phyloP scores from a whole-genome alignment of 2,329 filamentous ascomycete genomes.

The Biscogniauxia sp. region DNA sequence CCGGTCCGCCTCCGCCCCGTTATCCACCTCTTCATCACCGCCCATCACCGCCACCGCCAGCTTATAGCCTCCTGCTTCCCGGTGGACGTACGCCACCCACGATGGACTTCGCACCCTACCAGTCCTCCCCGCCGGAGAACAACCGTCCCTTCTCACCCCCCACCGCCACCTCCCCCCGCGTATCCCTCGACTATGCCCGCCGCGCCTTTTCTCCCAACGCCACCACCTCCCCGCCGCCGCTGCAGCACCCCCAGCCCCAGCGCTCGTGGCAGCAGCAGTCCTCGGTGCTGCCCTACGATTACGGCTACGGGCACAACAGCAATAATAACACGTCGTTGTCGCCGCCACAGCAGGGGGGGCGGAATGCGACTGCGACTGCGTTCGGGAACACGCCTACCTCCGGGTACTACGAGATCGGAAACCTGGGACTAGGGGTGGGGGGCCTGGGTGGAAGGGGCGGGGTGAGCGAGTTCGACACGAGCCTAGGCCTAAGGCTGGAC shows the following conservation, averaged over 20 bases:
- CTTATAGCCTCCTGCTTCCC: slow-evolving; percentile 4
- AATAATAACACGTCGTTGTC: not conserved
- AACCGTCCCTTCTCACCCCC: slow-evolving; percentile 77
- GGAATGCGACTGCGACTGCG: slow-evolving; percentile 19
- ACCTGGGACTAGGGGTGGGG: too few species aligned
- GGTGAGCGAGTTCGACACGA: slow-evolving; percentile 86
- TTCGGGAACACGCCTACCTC: slow-evolving; percentile 21
- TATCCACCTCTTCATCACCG: not conserved
- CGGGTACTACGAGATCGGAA: slow-evolving; percentile 29
- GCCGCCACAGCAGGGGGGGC: slow-evolving; percentile 36
- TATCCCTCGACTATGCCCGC: slow-evolving; percentile 56
- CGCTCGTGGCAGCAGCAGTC: slow-evolving; percentile 47
- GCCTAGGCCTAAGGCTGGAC: slow-evolving; percentile 79
- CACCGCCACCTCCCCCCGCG: slow-evolving; percentile 49
- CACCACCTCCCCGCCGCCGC: slow-evolving; percentile 45
- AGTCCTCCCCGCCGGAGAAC: slow-evolving; percentile 85
- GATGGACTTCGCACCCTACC: slow-evolving; percentile 97
- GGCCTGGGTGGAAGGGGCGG: slow-evolving; percentile 53
- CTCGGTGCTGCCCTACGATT: slow-evolving; percentile 19
- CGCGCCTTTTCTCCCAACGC: slow-evolving; percentile 48
- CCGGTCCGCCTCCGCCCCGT: not conserved
- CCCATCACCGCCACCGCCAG: not conserved
- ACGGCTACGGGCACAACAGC: not conserved
- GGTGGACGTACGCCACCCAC: slow-evolving; percentile 13
- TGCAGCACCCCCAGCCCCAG: slow-evolving; percentile 56